These are phyloP conservation scores for Alternaria triticina DNA, from an alignment of 2,329 filamentous ascomycete species.

Conservation along the genomic window DNA sequence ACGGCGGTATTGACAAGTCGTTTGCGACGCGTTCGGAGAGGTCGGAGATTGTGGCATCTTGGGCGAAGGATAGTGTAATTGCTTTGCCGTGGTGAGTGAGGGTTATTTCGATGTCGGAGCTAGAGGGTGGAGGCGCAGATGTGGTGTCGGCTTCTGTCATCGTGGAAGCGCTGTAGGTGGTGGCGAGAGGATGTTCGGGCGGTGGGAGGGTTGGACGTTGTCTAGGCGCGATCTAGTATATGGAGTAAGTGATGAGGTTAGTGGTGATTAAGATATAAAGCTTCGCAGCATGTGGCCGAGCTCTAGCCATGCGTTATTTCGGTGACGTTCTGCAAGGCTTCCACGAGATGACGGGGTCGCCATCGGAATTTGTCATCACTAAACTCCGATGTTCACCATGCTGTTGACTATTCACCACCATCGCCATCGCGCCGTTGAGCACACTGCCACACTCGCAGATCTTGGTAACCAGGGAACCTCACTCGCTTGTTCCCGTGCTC, in stretches of 20 bases:
- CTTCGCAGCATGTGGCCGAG: slow-evolving; percentile 29
- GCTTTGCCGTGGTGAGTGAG: slow-evolving; percentile 63
- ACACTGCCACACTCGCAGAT: background rate
- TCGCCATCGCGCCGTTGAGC: background rate
- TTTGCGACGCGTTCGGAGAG: slow-evolving; percentile 65
- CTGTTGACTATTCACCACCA: background rate
- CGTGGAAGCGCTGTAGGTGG: background rate
- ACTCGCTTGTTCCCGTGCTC: background rate
- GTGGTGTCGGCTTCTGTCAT: slow-evolving; percentile 22
- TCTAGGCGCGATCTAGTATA: slow-evolving; percentile 3
- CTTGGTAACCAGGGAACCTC: background rate
- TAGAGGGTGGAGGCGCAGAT: slow-evolving; percentile 11
- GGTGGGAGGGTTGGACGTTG: background rate
- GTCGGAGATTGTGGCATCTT: slow-evolving; percentile 61
- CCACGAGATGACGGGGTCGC: slow-evolving; percentile 31
- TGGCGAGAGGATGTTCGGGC: background rate
- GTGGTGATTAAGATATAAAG: slow-evolving; percentile 38
- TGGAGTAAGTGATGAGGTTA: slow-evolving; percentile 29
- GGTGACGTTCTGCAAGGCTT: slow-evolving; percentile 46
- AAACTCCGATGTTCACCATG: background rate
- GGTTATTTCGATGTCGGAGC: slow-evolving; percentile 48
- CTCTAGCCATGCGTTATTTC: slow-evolving; percentile 27
- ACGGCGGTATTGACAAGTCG: slow-evolving; percentile 63
- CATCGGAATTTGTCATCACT: slow-evolving; percentile 46
- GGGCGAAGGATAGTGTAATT: slow-evolving; percentile 56